These are phyloP conservation scores for Aureobasidium musti DNA, from an alignment of 2,329 filamentous ascomycete species.

Conservation along the genomic window DNA sequence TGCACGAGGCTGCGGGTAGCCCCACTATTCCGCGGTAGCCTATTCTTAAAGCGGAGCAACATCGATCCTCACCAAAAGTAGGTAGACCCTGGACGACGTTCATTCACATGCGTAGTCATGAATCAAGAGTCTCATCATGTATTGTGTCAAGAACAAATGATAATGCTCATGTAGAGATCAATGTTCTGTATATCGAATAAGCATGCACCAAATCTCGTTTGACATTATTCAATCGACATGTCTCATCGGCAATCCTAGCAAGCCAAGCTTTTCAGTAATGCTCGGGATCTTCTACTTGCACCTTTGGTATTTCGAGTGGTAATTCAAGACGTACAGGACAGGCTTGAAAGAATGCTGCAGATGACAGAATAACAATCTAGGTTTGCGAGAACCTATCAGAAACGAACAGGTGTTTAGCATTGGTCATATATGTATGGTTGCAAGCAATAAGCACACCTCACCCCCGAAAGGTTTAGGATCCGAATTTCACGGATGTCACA, in stretches of 20 bases:
- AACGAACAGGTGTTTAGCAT: not conserved
- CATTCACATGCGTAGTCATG: not conserved
- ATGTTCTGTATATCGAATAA: not conserved
- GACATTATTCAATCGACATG: not conserved
- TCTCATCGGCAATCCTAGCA: slow-evolving; percentile 25
- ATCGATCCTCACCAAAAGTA: slow-evolving; percentile 14
- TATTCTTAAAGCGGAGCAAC: slow-evolving; percentile 26
- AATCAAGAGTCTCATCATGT: not conserved
- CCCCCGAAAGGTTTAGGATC: slow-evolving; percentile 18
- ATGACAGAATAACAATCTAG: not conserved
- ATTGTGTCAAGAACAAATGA: not conserved
- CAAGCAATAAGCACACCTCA: slow-evolving; percentile 4
- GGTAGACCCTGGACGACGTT: slow-evolving; percentile 21
- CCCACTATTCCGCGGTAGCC: slow-evolving; percentile 5
- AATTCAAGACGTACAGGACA: not conserved
- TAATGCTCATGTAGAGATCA: not conserved
- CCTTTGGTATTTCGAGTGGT: not conserved
- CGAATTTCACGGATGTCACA: slow-evolving; percentile 28
- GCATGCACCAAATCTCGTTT: not conserved
- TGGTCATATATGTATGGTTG: slow-evolving; percentile 6
- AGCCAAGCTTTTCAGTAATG: slow-evolving; percentile 27
- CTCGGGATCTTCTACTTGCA: slow-evolving; percentile 22
- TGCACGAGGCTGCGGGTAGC: slow-evolving; percentile 24
- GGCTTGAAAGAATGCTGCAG: not conserved
- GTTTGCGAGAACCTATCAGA: not conserved